Evolutionary conservation across 1,139 yeast species (phyloP), one percentile per base, ranked within the genome.

Genomic region (Candida albicans): DNA sequence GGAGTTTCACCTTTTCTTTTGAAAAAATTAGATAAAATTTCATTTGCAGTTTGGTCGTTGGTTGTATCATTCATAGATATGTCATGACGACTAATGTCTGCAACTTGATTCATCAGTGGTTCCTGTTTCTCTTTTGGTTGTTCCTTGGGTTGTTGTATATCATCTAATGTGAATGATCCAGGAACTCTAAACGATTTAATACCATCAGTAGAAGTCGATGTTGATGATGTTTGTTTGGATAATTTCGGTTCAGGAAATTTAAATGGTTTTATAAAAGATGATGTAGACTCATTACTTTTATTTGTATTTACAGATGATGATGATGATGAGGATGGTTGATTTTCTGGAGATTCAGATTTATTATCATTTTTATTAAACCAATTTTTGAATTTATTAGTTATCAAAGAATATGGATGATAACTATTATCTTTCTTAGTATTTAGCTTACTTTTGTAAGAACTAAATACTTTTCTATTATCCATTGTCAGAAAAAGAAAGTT

Each of bases 1-100:
- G 95, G 91, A 13, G 67, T 67, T 47, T 82, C 79, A n/a, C 96
- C 96, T 58, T 87, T 89, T 33, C 69, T 70, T 30, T 75, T 75
- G 62, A 90, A 90, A 58, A 90, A 90, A 34, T 75, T 80, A 6
- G 91, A 84, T 45, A 90, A 68, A 26, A 80, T 74, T 42, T 78
- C 81, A 59, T 83, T 85, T 8, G 69, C 56, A n/a, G 65, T 55
- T 37, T 43, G 35, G 12, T 33, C 36, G n/a, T 35, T 22, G 11
- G 30, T 39, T 2, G 37, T 33, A 11, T 44, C 48, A n/a, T 24
- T 25, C 8, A 25, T 26, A 13, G 30, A 15, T 9, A 29, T 28
- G 34, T 36, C 26, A 9, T 18, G 22, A 18, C 22, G 22, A 18
- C 22, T 18, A 18, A 18, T 18, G 5, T 18, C 22, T 5, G 5